phyloP scores from a whole-genome alignment of 768 basidiomycete genomes.

The Trametes gibbosa region DNA sequence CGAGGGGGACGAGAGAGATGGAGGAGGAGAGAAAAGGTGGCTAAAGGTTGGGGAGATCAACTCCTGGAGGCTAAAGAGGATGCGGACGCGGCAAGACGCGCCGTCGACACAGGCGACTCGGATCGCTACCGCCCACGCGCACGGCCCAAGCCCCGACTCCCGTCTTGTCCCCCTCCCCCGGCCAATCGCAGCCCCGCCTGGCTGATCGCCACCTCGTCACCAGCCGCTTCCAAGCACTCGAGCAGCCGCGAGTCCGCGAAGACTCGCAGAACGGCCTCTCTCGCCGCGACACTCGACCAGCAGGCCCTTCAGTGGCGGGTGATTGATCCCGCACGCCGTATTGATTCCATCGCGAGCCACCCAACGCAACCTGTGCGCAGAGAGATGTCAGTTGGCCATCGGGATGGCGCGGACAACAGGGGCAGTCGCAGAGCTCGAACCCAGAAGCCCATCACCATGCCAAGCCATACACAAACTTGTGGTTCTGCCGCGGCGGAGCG shows the following conservation, averaged over 20 bases:
- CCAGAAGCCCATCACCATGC: background rate
- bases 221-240: constrained; percentile 1
- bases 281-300: background rate
- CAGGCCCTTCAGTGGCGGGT: background rate
- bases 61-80: background rate
- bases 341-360: background rate
- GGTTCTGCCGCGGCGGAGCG: background rate
- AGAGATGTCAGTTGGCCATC: background rate
- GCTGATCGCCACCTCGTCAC: background rate
- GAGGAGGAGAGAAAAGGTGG: background rate
- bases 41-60: background rate
- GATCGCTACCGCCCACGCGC: no score
- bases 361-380: background rate
- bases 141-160: background rate
- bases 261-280: constrained; percentile 5
- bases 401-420: background rate
- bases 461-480: background rate
- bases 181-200: background rate
- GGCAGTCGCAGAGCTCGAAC: background rate
- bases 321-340: background rate
- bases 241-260: background rate
- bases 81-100: background rate
- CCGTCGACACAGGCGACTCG: no score
- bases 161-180: background rate
- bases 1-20: background rate